Evolutionary conservation across 2,329 filamentous ascomycete species (phyloP).

Genomic region (Nemania sp.): DNA sequence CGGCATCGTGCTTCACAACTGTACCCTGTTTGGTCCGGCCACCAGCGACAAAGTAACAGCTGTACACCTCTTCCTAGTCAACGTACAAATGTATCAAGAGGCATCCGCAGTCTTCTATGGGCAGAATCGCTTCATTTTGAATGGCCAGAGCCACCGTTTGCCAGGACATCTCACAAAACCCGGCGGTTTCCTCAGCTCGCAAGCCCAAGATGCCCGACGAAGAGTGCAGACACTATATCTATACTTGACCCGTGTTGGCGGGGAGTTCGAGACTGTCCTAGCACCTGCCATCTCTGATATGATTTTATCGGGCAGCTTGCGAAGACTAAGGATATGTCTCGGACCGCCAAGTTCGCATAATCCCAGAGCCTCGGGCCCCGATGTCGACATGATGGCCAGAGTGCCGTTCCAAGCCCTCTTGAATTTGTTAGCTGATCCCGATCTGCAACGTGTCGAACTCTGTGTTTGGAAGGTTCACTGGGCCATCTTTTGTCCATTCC

Average conservation of each 20-base stretch:
- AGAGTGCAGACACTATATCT: conserved; percentile 35
- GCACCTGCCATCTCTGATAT: conserved; percentile 38
- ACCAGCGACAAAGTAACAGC: conserved; percentile 17
- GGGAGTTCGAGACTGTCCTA: conserved; percentile 37
- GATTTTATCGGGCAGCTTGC: conserved; percentile 35
- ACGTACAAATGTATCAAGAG: conserved; percentile 40
- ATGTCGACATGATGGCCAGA: conserved; percentile 29
- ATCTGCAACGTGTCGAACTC: conserved; percentile 46
- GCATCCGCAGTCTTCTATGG: conserved; percentile 39
- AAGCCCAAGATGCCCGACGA: conserved; percentile 35
- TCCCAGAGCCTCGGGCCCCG: conserved; percentile 17
- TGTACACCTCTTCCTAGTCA: conserved; percentile 37
- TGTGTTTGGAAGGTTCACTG: conserved; percentile 43
- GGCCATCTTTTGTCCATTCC: conserved; percentile 48
- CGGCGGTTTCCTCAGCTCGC: conserved; percentile 37
- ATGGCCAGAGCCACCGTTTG: conserved; percentile 36
- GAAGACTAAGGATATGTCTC: conserved; percentile 32
- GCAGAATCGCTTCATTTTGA: conserved; percentile 36
- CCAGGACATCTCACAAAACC: conserved; percentile 33
- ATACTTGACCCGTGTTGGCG: conserved; percentile 35
- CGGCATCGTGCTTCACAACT: conserved; percentile 30
- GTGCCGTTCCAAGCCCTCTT: conserved; percentile 44
- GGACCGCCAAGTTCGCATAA: conserved; percentile 29
- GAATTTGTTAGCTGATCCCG: conserved; percentile 49
- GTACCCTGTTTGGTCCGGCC: conserved; percentile 26